phyloP scores from a whole-genome alignment of 495 filamentous ascomycete genomes.

The Bathelium albidoporum region DNA sequence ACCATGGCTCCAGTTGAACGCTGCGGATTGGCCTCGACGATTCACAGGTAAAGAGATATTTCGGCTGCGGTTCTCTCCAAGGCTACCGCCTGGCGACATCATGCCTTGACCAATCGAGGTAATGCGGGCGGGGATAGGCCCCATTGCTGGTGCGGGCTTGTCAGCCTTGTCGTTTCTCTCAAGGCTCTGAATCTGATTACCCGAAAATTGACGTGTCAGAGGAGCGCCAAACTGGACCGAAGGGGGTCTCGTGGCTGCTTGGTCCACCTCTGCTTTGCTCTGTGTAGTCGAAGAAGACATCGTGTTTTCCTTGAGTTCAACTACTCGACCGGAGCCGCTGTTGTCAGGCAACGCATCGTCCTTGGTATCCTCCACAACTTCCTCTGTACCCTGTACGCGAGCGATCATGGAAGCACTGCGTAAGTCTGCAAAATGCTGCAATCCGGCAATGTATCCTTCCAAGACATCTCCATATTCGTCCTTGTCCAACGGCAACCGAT shows the following conservation, averaged over 20 bases:
- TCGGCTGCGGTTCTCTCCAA: constrained; percentile 5
- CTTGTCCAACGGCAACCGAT: constrained; percentile 18
- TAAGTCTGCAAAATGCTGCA: constrained; percentile 7
- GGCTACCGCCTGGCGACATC: not conserved
- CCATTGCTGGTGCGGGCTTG: constrained; percentile 1
- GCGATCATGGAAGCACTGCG: not conserved
- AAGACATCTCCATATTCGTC: constrained; percentile 19
- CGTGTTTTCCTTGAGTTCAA: not conserved
- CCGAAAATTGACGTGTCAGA: not conserved
- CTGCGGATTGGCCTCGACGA: not conserved
- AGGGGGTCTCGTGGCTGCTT: not conserved
- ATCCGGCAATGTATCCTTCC: constrained; percentile 23
- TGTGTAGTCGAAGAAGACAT: not conserved
- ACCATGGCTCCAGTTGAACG: not conserved
- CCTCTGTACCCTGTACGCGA: not conserved
- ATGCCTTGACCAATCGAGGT: not conserved
- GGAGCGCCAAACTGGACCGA: not conserved
- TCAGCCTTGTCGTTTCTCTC: constrained; percentile 1
- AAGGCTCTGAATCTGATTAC: constrained; percentile 3
- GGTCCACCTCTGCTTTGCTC: not conserved
- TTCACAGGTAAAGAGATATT: not conserved
- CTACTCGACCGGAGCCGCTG: not conserved
- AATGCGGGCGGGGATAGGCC: not conserved
- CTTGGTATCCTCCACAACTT: not conserved
- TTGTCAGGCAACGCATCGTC: not conserved